phyloP scores from a whole-genome alignment of 768 basidiomycete species.

The Favolaschia claudopus region DNA sequence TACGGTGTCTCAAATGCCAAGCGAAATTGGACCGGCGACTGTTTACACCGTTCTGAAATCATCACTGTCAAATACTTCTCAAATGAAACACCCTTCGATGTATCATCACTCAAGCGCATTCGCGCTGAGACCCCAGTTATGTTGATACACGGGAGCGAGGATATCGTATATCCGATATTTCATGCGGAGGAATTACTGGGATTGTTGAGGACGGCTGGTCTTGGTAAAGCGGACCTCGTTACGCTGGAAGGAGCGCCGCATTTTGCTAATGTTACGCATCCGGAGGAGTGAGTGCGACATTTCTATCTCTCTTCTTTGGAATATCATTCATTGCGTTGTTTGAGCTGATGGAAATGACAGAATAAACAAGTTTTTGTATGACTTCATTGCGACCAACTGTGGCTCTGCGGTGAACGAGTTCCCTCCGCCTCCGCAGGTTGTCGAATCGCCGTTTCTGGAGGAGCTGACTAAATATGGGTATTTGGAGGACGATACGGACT shows the following conservation, averaged over 20 bases:
- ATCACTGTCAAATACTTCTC: constrained; percentile 42
- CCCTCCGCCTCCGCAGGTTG: constrained; percentile 30
- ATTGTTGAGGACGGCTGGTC: constrained; percentile 33
- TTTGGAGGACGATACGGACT: constrained; percentile 18
- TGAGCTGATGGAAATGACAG: too few species aligned
- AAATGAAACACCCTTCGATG: constrained; percentile 33
- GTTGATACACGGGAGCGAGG: constrained; percentile 42
- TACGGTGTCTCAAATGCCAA: constrained; percentile 31
- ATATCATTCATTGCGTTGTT: too few species aligned
- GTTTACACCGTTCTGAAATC: constrained; percentile 41
- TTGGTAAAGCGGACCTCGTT: constrained; percentile 36
- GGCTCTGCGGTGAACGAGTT: constrained; percentile 28
- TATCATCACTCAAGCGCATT: constrained; percentile 32
- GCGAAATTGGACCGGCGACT: constrained; percentile 35
- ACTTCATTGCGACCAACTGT: constrained; percentile 31
- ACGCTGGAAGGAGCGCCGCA: constrained; percentile 42
- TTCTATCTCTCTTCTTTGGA: neutral
- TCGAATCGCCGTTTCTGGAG: constrained; percentile 41
- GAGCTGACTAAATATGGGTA: constrained; percentile 35
- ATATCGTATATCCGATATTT: constrained; percentile 44
- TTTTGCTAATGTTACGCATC: constrained; percentile 45
- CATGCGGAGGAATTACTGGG: constrained; percentile 35
- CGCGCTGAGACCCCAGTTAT: constrained; percentile 40
- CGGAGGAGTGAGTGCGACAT: constrained; percentile 36
- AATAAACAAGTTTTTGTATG: too few species aligned